Evolutionary conservation across 306 rosid genomes (phyloP), one percentile per base, ranked within the genome.

Genomic region (Prunus fruticosa): DNA sequence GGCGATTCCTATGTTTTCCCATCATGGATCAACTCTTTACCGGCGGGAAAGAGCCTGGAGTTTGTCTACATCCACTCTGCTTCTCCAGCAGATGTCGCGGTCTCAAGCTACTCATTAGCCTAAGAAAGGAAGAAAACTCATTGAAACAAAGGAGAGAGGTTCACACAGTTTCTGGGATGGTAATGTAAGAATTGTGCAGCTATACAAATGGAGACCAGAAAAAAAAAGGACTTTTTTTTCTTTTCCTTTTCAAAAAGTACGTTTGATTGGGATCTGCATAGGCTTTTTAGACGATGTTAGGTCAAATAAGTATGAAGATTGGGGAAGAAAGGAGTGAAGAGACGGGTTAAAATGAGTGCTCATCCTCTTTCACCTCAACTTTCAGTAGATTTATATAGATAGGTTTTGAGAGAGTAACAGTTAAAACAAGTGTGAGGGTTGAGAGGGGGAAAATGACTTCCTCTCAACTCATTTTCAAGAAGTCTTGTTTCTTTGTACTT

Each of bases 301-400:
- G 76, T 34, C 57, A 83, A 87, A 85, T 84, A 90, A 88, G 93
- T 81, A 85, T 73, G 83, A 81, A 84, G 83, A 74, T 82, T 75
- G 83, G 97, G 82, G 87, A 74, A 76, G 97, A 95, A 92, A 87
- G 97, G 97, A 84, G 99, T 70, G 99, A 95, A 84, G 99, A 88
- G 99, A 91, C 93, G 79, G 75, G 22, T 87, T 80, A 83, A 82
- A 88, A 80, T 43, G 73, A 75, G 97, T 88, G 99, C 97, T 95
- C 99, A 88, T 95, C 99, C 99, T 92, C 97, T 88, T 89, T 95
- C 97, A 81, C 84, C 95, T 84, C 97, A 86, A 80, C 87, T 89
- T 63, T 88, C 85, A 85, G 85, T 84, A 72, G 45, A 57, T 84
- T 86, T 86, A 86, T 85, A 88, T 74, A 82, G 87, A 83, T 73